Conservation (phyloP, 345 rosid species). For the Syzygium oleosum region DNA sequence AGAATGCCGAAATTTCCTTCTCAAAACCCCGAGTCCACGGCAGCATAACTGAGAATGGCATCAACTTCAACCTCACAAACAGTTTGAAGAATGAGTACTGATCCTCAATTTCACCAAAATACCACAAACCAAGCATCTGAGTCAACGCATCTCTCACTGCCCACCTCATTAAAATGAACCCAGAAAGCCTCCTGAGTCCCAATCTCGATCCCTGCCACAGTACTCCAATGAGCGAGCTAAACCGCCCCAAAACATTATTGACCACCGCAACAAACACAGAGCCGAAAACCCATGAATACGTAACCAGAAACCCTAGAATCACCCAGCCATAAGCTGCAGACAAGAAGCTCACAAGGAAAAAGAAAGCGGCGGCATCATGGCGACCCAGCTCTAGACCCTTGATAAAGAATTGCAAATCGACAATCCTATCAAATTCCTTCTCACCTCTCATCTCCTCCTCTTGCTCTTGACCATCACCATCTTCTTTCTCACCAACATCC, state of each 20-base stretch:
- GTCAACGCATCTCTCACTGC: constrained; percentile 85
- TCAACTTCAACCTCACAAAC: constrained; percentile 77
- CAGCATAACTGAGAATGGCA: constrained; percentile 80
- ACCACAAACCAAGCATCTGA: constrained; percentile 84
- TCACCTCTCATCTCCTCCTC: constrained; percentile 10
- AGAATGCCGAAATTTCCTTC: constrained; percentile 79
- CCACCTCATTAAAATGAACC: constrained; percentile 84
- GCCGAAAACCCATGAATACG: constrained; percentile 75
- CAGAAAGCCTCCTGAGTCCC: constrained; percentile 72
- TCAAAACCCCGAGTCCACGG: constrained; percentile 83
- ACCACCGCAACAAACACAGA: constrained; percentile 60
- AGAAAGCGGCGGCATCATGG: constrained; percentile 61
- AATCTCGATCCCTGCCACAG: constrained; percentile 72
- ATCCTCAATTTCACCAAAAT: constrained; percentile 82
- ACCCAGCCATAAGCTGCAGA: constrained; percentile 95
- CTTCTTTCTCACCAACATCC: constrained; percentile 1
- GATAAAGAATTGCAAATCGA: constrained; percentile 51
- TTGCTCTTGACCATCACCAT: constrained; percentile 1
- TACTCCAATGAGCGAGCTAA: constrained; percentile 38
- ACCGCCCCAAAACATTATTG: constrained; percentile 58
- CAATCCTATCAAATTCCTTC: constrained; percentile 31
- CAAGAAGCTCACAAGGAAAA: constrained; percentile 60
- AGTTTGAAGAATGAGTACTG: constrained; percentile 80
- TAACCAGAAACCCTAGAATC: constrained; percentile 73
- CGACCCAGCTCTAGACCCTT: constrained; percentile 67